Evolutionary conservation across 1,284 basidiomycete genomes (phyloP).

Genomic region (Pyrrhoderma lamaoense): DNA sequence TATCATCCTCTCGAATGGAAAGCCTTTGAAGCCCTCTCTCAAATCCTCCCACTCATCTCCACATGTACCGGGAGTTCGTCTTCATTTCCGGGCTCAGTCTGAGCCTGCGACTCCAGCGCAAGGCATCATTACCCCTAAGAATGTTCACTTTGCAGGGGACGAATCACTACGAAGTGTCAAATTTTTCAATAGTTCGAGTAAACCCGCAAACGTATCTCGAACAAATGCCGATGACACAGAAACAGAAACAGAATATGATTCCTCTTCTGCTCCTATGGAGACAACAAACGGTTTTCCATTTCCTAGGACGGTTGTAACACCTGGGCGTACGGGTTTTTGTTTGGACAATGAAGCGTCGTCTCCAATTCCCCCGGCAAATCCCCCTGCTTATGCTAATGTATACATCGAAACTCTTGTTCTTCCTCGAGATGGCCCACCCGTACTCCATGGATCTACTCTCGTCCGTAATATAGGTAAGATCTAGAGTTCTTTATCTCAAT

Average conservation of each 20-base stretch:
- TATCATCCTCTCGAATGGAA: constrained; percentile 70
- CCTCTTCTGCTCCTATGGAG: constrained; percentile 16
- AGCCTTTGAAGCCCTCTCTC: constrained; percentile 84
- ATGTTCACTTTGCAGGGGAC: constrained; percentile 78
- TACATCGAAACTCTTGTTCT: constrained; percentile 45
- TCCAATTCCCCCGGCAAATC: constrained; percentile 33
- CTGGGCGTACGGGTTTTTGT: constrained; percentile 29
- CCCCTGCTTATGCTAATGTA: constrained; percentile 34
- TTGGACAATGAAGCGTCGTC: constrained; percentile 38
- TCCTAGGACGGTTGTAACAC: constrained; percentile 20
- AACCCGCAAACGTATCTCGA: constrained; percentile 60
- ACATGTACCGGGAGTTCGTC: constrained; percentile 32
- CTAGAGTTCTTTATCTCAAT: constrained; percentile 70
- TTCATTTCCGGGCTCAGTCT: constrained; percentile 45
- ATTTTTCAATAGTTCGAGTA: constrained; percentile 76
- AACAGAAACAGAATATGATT: constrained; percentile 63
- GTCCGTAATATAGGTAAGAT: constrained; percentile 41
- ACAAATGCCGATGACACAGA: constrained; percentile 69
- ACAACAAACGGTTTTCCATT: constrained; percentile 30
- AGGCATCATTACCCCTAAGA: constrained; percentile 50
- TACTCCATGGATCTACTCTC: constrained; percentile 33
- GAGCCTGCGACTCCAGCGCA: constrained; percentile 62
- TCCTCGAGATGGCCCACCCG: constrained; percentile 35
- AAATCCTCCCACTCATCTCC: constrained; percentile 62
- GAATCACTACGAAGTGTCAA: constrained; percentile 74